Evolutionary conservation across 2,329 filamentous ascomycete genomes (phyloP).

Genomic region (Aspergillus sp.): DNA sequence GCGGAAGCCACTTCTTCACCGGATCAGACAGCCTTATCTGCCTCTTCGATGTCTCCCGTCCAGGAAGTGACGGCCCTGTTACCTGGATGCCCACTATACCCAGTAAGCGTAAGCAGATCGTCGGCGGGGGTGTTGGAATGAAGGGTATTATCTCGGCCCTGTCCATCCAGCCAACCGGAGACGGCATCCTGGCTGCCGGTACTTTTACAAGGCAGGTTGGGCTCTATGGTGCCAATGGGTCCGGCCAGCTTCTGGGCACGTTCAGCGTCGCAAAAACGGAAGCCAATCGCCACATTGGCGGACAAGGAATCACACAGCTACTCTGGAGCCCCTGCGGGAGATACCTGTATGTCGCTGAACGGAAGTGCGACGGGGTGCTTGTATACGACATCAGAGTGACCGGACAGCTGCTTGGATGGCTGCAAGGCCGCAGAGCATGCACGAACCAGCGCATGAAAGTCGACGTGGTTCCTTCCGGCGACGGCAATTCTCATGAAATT

Average conservation of each 20-base stretch:
- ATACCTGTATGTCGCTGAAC: conserved; percentile 51
- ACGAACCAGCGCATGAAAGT: conserved; percentile 50
- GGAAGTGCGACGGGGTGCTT: conserved; percentile 46
- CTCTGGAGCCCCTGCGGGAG: conserved; percentile 49
- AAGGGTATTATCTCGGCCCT: conserved; percentile 49
- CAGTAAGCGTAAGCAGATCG: conserved; percentile 37
- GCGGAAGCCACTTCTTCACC: conserved; percentile 47
- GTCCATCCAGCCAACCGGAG: conserved; percentile 31
- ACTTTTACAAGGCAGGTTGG: conserved; percentile 48
- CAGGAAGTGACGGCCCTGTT: conserved; percentile 38
- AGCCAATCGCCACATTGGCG: conserved; percentile 33
- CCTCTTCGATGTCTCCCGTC: conserved; percentile 46
- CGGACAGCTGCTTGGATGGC: conserved; percentile 41
- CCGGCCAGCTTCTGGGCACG: conserved; percentile 41
- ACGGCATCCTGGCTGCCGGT: conserved; percentile 48
- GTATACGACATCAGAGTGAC: conserved; percentile 53
- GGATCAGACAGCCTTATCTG: conserved; percentile 47
- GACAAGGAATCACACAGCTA: conserved; percentile 47
- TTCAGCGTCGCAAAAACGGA: conserved; percentile 39
- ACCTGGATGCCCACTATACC: conserved; percentile 40
- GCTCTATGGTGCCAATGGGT: conserved; percentile 44
- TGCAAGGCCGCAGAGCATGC: conserved; percentile 35
- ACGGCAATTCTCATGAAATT: conserved; percentile 40
- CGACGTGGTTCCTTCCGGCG: conserved; percentile 36
- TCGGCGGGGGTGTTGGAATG: conserved; percentile 42